Evolutionary conservation across 2,329 filamentous ascomycete species (phyloP), one percentile per base, ranked within the genome.

Genomic region (Pochonia chlamydosporia): DNA sequence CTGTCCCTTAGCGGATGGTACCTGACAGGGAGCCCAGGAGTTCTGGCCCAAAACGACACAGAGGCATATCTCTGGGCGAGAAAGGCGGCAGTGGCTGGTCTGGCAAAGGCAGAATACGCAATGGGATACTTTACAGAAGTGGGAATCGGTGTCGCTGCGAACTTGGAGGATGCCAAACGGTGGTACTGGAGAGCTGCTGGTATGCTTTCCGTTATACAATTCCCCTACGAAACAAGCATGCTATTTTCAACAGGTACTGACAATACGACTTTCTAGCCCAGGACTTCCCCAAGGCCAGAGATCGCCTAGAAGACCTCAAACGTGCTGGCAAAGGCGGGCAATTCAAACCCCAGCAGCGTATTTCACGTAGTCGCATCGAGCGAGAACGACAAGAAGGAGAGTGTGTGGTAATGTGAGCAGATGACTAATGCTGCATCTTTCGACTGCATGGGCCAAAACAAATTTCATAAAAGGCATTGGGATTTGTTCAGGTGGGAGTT

Each of bases 161-260:
- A 92, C 63, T 60, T 96, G 57, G 93, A 99, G 59, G 93, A 97
- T 69, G 93, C 92, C 20, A 96, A 95, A 75, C 81, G 90, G 58
- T 99, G 93, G 93, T 99, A 99, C 70, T 96, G 91, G 79, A 79
- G 92, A 65, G 91, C 93, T 68, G 93, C 93, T 63, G 87, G 92
- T 96, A 76, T 82, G 89, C 13, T 16, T 37, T 7, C 6, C n/a
- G n/a, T 18, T 7, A 18, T 10, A n/a, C 7, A 6, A 23, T 3
- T 18, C 14, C 2, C 16, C 35, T 39, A 8, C 3, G n/a, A 7
- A 39, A 7, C 20, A 23, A 21, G 16, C 18, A n/a, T 23, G 16
- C 18, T 18, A 3, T 4, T 39, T 14, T 3, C 10, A 30, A 10
- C n/a, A n/a, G n/a, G 23, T 31, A 18, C 40, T 43, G 30, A 44